Percentiles rank a stretch among this genome's conserved stretches.
phyloP scores from a whole-genome alignment of 192 early-diverging fungal genomes.

The Gamsiella multidivaricata region DNA sequence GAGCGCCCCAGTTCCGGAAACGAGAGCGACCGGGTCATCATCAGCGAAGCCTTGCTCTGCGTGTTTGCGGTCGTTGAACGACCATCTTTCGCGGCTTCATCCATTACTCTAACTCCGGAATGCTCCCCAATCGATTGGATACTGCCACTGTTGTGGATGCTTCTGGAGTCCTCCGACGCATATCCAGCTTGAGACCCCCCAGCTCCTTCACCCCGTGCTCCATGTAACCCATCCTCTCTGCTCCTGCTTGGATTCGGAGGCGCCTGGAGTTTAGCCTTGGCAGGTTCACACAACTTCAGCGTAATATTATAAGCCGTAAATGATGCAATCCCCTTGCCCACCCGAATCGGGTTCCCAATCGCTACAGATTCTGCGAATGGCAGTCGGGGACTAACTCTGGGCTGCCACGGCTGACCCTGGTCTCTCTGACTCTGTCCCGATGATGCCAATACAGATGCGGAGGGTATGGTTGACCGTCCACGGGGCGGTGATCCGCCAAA shows the following conservation, averaged over 20 bases:
- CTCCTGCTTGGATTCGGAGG: background rate
- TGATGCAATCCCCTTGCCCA: constrained; percentile 39
- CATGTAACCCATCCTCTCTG: background rate
- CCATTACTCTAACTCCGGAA: background rate
- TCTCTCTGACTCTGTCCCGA: background rate
- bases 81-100: background rate
- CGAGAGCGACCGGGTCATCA: constrained; percentile 41
- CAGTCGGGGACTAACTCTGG: constrained; percentile 23
- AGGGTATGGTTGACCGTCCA: background rate
- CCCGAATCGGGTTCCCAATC: constrained; percentile 33
- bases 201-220: background rate
- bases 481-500: constrained; percentile 19
- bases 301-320: constrained; percentile 39
- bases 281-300: constrained; percentile 29
- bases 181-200: constrained; percentile 5
- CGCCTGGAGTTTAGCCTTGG: background rate
- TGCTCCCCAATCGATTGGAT: background rate
- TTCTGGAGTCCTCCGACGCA: background rate
- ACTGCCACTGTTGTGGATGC: background rate
- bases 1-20: constrained; percentile 16
- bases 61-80: constrained; percentile 4
- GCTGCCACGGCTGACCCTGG: background rate
- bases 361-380: constrained; percentile 48
- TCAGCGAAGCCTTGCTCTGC: constrained; percentile 13
- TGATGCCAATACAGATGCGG: background rate